A percentile compares a stretch with the other conserved stretches of the same genome.
phyloP scores from a whole-genome alignment of 306 rosid species.

The Sicyos baderoa region DNA sequence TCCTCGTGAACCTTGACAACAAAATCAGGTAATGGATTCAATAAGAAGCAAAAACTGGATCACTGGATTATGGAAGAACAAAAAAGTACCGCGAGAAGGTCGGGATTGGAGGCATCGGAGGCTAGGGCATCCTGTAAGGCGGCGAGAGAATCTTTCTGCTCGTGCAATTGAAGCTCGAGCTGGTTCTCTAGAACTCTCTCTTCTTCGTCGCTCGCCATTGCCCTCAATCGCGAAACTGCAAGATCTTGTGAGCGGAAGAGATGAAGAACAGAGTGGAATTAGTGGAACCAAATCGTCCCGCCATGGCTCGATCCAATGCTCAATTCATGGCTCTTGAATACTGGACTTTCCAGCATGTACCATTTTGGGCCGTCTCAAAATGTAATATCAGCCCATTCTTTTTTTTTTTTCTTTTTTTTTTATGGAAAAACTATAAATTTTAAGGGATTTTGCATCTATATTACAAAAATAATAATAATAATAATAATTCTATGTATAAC shows the following conservation, averaged over 20 bases:
- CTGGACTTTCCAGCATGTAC: not conserved
- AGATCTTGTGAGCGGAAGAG: not conserved
- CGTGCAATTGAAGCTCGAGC: slow-evolving; percentile 72
- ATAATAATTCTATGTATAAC: too few species aligned
- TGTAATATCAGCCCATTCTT: not conserved
- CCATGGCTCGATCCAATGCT: not conserved
- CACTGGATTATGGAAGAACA: not conserved
- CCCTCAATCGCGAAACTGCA: not conserved
- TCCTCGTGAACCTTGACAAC: slow-evolving; percentile 62
- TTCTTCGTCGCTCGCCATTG: slow-evolving; percentile 76
- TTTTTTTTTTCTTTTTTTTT: too few species aligned
- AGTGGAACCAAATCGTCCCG: not conserved
- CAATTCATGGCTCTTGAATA: not conserved
- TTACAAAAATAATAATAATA: too few species aligned
- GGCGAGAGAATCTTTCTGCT: slow-evolving; percentile 68
- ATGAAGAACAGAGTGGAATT: not conserved
- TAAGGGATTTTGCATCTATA: too few species aligned
- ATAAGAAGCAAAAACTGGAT: not conserved
- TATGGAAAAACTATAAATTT: too few species aligned
- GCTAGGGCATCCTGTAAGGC: slow-evolving; percentile 56
- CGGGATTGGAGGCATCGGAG: slow-evolving; percentile 61
- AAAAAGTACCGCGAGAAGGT: slow-evolving; percentile 50
- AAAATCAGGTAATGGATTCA: not conserved
- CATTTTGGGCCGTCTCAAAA: not conserved
- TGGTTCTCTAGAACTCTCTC: slow-evolving; percentile 84